phyloP scores from a whole-genome alignment of 2,329 filamentous ascomycete genomes.

The Neoscytalidium dimidiatum region DNA sequence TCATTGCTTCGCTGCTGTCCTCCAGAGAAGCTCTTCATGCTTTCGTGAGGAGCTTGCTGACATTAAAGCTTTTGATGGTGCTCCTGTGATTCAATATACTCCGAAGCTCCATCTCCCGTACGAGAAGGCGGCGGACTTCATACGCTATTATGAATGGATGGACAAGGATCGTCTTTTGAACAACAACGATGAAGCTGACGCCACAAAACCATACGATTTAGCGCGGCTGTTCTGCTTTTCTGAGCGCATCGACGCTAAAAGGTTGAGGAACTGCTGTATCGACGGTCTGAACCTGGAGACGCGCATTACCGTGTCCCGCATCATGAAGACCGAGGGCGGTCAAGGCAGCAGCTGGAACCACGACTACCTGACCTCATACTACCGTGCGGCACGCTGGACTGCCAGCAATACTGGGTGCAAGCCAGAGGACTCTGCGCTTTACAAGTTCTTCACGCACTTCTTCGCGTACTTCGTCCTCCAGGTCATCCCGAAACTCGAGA shows the following conservation, averaged over 20 bases:
- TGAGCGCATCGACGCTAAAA: not conserved
- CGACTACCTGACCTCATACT: not conserved
- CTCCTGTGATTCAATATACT: not conserved
- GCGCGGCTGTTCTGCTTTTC: not conserved
- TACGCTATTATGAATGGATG: not conserved
- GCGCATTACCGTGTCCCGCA: too few species aligned
- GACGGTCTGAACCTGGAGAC: not conserved
- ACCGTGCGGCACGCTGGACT: not conserved
- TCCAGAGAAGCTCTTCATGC: not conserved
- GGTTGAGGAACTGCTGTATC: not conserved
- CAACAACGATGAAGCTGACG: not conserved
- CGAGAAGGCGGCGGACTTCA: not conserved
- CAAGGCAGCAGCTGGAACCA: too few species aligned
- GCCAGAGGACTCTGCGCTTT: not conserved
- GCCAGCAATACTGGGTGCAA: not conserved
- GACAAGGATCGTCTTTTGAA: not conserved
- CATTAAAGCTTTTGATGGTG: not conserved
- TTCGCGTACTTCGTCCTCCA: slow-evolving; percentile 1
- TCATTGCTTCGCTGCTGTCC: not conserved
- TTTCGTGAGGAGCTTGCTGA: not conserved
- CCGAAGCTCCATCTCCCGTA: not conserved
- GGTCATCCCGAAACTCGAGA: not conserved
- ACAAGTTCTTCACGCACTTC: not conserved
- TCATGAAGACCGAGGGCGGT: not conserved
- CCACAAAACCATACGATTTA: not conserved